Evolutionary conservation across 371 early-diverging fungal species (phyloP), one percentile per base, ranked within the genome.

Genomic region (Rhizopus delemar): DNA sequence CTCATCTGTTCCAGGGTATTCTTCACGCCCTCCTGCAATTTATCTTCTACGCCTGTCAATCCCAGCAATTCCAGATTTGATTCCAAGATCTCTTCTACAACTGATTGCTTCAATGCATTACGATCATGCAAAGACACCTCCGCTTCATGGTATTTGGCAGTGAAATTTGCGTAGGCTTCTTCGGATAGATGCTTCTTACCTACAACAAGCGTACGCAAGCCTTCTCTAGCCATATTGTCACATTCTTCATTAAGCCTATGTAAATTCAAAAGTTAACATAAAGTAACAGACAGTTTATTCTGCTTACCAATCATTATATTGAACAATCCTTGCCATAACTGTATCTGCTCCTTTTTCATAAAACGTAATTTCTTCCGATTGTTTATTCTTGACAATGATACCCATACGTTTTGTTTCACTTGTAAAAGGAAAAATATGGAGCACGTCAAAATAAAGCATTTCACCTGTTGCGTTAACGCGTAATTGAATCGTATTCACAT

Each of bases 381-480:
- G 62, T 53, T 63, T 57, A 51, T 94, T 88, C 15, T 87, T 78
- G 13, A 99, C 87, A 49, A 99, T 89, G 46, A 99, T 95, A 35
- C 99, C 99, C 99, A 99, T 99, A 58, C 99, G 87, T 74, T 99
- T 99, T 3, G 92, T 92, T 69, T 99, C 99, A 63, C 93, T 92
- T 8, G 98, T 96, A 72, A 99, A 99, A 6, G 99, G 98, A 64
- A 99, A 98, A 7, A 93, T 86, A 38, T 99, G 88, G 4, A 99
- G 80, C 3, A 99, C 87, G 36, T 92, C 87, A 76, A 86, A 97
- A 32, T 80, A 76, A 11, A 83, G 66, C 2, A 68, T 57, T 8
- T 81, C 78, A 1, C 77, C 81, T 4, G 73, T 71, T 0, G 74
- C 55, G 38, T 63, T 61, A 4, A 89, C 80, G 51, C 86, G 86